phyloP scores from a whole-genome alignment of 1,284 basidiomycete genomes.

The Cutaneotrichosporon curvatum region DNA sequence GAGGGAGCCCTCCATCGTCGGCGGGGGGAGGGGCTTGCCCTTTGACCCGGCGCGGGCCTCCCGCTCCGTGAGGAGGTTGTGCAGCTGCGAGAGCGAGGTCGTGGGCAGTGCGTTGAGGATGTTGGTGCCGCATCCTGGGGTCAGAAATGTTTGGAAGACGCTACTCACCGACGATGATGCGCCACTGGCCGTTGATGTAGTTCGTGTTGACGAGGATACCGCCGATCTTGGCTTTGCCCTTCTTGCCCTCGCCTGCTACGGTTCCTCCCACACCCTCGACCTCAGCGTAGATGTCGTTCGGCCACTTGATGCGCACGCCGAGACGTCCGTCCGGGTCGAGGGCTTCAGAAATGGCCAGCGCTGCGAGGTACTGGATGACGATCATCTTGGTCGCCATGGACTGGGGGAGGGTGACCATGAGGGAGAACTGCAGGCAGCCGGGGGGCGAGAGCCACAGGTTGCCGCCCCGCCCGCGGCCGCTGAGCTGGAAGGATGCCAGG shows the following conservation, averaged over 20 bases:
- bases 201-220: conserved; percentile 88
- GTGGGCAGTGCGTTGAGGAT: conserved; percentile 77
- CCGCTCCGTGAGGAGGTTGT: conserved; percentile 30
- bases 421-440: conserved; percentile 81
- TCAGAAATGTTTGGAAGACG: background rate
- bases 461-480: conserved; percentile 78
- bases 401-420: conserved; percentile 60
- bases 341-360: conserved; percentile 81
- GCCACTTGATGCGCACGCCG: conserved; percentile 84
- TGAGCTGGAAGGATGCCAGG: conserved; percentile 77
- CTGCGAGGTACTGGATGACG: conserved; percentile 92
- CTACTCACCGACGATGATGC: conserved; percentile 68
- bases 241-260: conserved; percentile 40
- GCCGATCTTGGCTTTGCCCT: conserved; percentile 63
- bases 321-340: conserved; percentile 51
- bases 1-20: conserved; percentile 67
- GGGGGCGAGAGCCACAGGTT: conserved; percentile 91
- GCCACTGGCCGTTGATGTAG: conserved; percentile 63
- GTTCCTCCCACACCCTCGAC: conserved; percentile 45
- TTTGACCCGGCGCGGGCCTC: conserved; percentile 4
- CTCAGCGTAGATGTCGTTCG: conserved; percentile 85
- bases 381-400: conserved; percentile 64
- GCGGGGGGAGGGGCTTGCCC: conserved; percentile 41
- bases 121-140: conserved; percentile 80
- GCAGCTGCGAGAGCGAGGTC: conserved; percentile 68